A percentile compares a stretch with the other conserved stretches of the same genome.
These are phyloP conservation scores for Sphaerulina musiva DNA, from an alignment of 2,329 filamentous ascomycete species.

Conservation along the genomic window DNA sequence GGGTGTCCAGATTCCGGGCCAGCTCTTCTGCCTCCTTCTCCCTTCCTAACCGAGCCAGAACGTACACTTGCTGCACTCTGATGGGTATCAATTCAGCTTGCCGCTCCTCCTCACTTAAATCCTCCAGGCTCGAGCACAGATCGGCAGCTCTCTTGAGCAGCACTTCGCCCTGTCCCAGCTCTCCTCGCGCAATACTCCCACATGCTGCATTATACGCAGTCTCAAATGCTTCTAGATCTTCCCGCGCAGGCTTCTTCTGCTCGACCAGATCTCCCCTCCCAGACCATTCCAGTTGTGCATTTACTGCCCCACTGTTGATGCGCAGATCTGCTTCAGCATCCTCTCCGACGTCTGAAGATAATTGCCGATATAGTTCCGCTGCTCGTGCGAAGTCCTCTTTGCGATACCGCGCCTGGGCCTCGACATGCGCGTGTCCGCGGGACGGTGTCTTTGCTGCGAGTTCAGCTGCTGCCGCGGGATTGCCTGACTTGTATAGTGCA, in stretches of 20 bases:
- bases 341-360: conserved; percentile 45
- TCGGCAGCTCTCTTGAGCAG: conserved; percentile 64
- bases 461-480: conserved; percentile 57
- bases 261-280: conserved; percentile 48
- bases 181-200: conserved; percentile 61
- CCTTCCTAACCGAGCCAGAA: conserved; percentile 61
- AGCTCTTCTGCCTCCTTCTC: conserved; percentile 58
- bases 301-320: conserved; percentile 67
- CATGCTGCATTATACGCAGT: conserved; percentile 76
- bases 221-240: conserved; percentile 70
- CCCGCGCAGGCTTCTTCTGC: conserved; percentile 51
- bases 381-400: conserved; percentile 66
- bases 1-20: conserved; percentile 54
- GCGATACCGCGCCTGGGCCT: conserved; percentile 64
- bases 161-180: conserved; percentile 57
- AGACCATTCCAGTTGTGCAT: conserved; percentile 67
- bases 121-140: conserved; percentile 66
- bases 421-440: conserved; percentile 53
- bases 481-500: conserved; percentile 73
- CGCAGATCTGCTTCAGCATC: conserved; percentile 67
- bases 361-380: conserved; percentile 54
- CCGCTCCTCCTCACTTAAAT: conserved; percentile 68
- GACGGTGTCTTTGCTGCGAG: conserved; percentile 39
- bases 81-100: conserved; percentile 68
- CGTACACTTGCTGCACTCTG: conserved; percentile 67